These are phyloP conservation scores for Rhizoclosmatium sp. DNA, from an alignment of 192 early-diverging fungal genomes.

Conservation along the genomic window DNA sequence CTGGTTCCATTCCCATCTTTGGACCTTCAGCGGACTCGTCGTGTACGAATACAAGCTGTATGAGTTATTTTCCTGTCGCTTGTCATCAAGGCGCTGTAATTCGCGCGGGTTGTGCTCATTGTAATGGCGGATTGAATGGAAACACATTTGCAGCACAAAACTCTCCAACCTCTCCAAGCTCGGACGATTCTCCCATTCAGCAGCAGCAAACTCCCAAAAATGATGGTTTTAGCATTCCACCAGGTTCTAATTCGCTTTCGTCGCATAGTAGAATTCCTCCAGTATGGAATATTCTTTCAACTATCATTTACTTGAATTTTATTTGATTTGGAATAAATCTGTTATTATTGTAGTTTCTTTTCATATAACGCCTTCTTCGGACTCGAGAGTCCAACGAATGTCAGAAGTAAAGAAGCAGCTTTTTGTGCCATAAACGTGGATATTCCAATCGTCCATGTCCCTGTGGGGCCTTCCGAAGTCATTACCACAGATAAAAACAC, in stretches of 20 bases:
- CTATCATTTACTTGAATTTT: too few species aligned
- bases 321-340: too few species aligned
- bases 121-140: not conserved
- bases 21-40: not conserved
- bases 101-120: slow-evolving; percentile 19
- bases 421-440: too few species aligned
- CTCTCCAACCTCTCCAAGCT: not conserved
- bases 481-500: too few species aligned
- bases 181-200: not conserved
- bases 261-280: not conserved
- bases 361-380: too few species aligned
- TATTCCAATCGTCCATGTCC: too few species aligned
- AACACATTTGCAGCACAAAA: not conserved
- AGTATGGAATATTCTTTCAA: too few species aligned
- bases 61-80: slow-evolving; percentile 15
- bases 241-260: not conserved
- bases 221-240: not conserved
- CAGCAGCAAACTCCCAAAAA: not conserved
- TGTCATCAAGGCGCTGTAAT: not conserved
- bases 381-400: too few species aligned
- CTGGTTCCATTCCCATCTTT: slow-evolving; percentile 19
- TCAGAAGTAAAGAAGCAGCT: too few species aligned
- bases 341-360: too few species aligned
- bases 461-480: too few species aligned
- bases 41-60: slow-evolving; percentile 7